Base-by-base conservation (phyloP, 2,329 filamentous ascomycete genomes). In the Cladosporium oxysporum region DNA sequence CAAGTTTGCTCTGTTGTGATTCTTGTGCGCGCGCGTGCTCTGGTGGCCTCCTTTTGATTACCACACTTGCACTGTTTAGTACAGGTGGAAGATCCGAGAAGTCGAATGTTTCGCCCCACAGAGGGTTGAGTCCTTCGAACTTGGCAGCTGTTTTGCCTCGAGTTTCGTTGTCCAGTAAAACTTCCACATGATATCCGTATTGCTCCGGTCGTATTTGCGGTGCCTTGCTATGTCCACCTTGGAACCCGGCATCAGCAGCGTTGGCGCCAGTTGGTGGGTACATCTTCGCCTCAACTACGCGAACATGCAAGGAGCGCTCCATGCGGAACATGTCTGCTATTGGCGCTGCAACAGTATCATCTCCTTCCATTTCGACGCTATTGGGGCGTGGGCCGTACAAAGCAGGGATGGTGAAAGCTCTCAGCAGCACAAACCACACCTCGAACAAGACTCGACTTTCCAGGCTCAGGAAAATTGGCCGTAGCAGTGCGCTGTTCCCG, bases 361-460 rank as follows among this genome's bases (percentile, higher is more conserved):
- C 18, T 1, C 33, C 16, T 21, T 66, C 66, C 10, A 59, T 65
- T 44, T 73, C 66, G 77, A 74, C 69, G 16, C 50, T 62, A n/a
- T 57, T 37, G 23, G 58, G 57, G 75, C 65, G 74, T 68, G 82
- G 80, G 1, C 89, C 91, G 75, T 97, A 98, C 14, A 98, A 84
- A 72, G 97, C 93, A 0, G 95, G 94, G 55, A 96, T 89, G 0
- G 94, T 92, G 77, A 97, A 97, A 0, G 94, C 93, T 68, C 94
- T 88, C 33, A 99, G 79, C 11, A 99, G 82, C 7, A 97, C 93
- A 73, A 96, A 94, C 95, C 95, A 99, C 14, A 97, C 95, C 76
- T 99, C 95, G 73, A 96, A 97, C n/a, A 96, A 83, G 7, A 96
- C 88, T 50, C 93, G 87, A 29, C 88, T 93, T 71, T 98, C 94